Base-by-base conservation (phyloP, 1,284 basidiomycete species). In the Phaffia rhodozyma region DNA sequence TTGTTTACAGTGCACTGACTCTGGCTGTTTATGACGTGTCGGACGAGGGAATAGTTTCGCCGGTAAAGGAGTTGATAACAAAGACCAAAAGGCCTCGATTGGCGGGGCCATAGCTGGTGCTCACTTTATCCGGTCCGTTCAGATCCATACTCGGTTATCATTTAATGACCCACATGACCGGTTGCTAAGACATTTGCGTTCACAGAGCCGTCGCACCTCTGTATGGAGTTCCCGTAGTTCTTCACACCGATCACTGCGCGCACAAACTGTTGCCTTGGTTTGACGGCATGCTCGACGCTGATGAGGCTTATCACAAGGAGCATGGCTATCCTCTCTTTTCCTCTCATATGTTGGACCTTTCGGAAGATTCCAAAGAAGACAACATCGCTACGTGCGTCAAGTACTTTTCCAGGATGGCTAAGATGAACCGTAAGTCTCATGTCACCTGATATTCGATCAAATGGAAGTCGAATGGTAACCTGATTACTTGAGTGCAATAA, bases 401-500 rank as follows among this genome's bases (percentile, higher is more conserved):
- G 78, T 99, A 99, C 83, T 94, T 98, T 77, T 82, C 86, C 78
- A 89, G 91, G 75, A 91, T 98, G 91, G 89, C 90, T 29, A 84
- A 87, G 70, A 79, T 97, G 74, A 87, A 88, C 68, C 80, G 27
- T 52, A 13, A 29, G 32, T 34, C 50, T 13, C 18, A 6, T n/a
- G n/a, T 4, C 27, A 38, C 27, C 61, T 60, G 9, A 48, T 5
- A 21, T 29, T 34, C 13, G 27, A 18, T 20, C 34, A 48, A 9
- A 23, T 52, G 1, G 54, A 47, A 29, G 29, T 21, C 13, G 2
- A 67, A 72, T 71, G 90, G 71, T 98, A 92, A 92, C 90, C 98
- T 77, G 96, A 98, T 83, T 98, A 98, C 94, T 96, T 98, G 80
- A 98, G 98, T 75, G 94, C 96, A 75, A 97, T 98, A 79, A 98